Evolutionary conservation across 208 protist species (phyloP).

Genomic region (Trypanosoma lewisi): DNA sequence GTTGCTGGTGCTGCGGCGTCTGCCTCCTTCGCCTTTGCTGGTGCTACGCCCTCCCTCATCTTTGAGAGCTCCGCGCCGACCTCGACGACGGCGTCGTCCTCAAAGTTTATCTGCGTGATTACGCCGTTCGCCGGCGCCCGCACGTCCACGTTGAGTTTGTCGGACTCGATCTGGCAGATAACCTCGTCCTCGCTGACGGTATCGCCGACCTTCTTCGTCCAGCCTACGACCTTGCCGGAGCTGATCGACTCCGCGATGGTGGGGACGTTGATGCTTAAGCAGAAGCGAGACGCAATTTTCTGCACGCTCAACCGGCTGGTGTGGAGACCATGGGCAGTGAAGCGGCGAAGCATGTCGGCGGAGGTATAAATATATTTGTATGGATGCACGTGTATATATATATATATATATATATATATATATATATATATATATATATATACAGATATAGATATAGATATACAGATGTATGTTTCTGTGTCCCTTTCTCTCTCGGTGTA

Average conservation of each 20-base stretch:
- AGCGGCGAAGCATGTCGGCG: slow-evolving; percentile 62
- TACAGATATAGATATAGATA: too few relatives aligned
- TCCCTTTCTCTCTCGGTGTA: not conserved
- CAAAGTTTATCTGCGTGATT: slow-evolving; percentile 90
- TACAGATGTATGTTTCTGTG: too few relatives aligned
- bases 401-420: too few relatives aligned
- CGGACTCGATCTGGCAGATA: slow-evolving; percentile 97
- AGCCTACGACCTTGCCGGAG: slow-evolving; percentile 94
- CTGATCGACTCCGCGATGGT: slow-evolving; percentile 98
- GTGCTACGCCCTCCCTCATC: slow-evolving; percentile 57
- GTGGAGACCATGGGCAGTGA: slow-evolving; percentile 31
- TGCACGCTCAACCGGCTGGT: slow-evolving; percentile 23
- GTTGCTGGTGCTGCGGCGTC: not conserved
- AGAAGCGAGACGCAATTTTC: slow-evolving; percentile 70
- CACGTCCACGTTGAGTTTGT: slow-evolving; percentile 97
- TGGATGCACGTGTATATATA: too few relatives aligned
- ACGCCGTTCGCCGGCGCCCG: slow-evolving; percentile 90
- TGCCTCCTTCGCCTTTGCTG: slow-evolving; percentile 13
- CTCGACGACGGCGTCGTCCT: slow-evolving; percentile 87
- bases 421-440: too few relatives aligned
- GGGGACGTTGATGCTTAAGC: slow-evolving; percentile 93
- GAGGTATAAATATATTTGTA: slow-evolving; percentile 2
- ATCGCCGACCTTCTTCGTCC: slow-evolving; percentile 95
- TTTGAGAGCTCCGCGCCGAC: slow-evolving; percentile 89
- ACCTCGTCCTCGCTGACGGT: slow-evolving; percentile 96